Conservation (phyloP, 176 grass and related monocot species). For the Areca catechu region DNA sequence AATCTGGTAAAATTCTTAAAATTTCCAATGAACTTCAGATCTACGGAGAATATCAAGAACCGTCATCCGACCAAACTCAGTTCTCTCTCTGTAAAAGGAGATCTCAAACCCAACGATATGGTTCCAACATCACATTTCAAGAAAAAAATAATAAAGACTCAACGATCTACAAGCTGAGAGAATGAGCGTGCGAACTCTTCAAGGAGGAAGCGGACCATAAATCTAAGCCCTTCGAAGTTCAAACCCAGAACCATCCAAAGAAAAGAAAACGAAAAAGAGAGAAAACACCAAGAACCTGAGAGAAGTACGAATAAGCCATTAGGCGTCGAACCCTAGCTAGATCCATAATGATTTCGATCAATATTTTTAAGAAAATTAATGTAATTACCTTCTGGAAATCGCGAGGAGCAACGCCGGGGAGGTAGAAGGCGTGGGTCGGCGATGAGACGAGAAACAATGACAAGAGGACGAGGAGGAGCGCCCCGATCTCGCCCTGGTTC, state of each 20-base stretch:
- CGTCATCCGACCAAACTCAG: no score
- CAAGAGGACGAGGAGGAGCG: slow-evolving; percentile 9
- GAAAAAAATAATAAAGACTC: not conserved
- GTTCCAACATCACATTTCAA: not conserved
- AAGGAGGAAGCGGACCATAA: not conserved
- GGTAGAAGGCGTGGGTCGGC: slow-evolving; percentile 57
- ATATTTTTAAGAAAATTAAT: not conserved
- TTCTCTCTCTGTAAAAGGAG: no score
- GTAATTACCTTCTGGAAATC: slow-evolving; percentile 57
- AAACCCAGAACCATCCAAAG: not conserved
- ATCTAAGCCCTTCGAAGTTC: not conserved
- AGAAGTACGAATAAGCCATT: not conserved
- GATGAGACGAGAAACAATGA: slow-evolving; percentile 2
- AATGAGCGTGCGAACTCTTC: not conserved
- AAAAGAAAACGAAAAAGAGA: not conserved
- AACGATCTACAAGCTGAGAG: not conserved
- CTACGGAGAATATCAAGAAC: no score
- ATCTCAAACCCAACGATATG: not conserved
- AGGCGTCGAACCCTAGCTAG: slow-evolving; percentile 8
- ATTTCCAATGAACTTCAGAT: no score
- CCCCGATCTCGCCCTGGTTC: slow-evolving; percentile 14
- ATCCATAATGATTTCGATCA: slow-evolving; percentile 8
- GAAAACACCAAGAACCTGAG: slow-evolving; percentile 15
- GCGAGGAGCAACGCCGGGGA: slow-evolving; percentile 67
- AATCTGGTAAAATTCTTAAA: no score